phyloP scores from a whole-genome alignment of 768 basidiomycete species.

The Mycena maculata region DNA sequence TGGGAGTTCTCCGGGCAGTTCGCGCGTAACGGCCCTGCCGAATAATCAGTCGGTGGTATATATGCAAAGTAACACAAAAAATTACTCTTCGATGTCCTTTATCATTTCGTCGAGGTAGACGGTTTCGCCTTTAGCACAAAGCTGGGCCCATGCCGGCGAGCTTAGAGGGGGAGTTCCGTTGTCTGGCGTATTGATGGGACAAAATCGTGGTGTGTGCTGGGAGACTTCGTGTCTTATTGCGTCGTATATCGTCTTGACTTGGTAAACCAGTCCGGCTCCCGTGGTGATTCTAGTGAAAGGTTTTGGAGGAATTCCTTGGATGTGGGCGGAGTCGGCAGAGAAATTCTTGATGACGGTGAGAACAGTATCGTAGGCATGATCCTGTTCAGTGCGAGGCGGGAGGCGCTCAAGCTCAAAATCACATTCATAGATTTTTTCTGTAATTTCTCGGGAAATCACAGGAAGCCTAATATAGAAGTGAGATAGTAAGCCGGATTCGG shows the following conservation, averaged over 20 bases:
- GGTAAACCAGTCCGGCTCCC: conserved; percentile 13
- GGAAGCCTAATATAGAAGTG: conserved; percentile 12
- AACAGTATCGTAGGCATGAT: conserved; percentile 8
- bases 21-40: conserved; percentile 7
- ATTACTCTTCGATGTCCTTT: conserved; percentile 9
- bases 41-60: not conserved
- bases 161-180: not conserved
- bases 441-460: conserved; percentile 13
- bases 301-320: conserved; percentile 19
- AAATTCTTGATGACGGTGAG: conserved; percentile 5
- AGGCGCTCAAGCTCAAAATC: conserved; percentile 2
- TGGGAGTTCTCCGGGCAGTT: conserved; percentile 22
- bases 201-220: conserved; percentile 14
- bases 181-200: conserved; percentile 1
- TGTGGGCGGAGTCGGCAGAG: conserved; percentile 1
- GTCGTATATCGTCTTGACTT: conserved; percentile 20
- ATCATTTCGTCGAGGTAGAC: conserved; percentile 20
- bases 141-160: conserved; percentile 19
- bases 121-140: conserved; percentile 19
- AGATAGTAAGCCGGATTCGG: not conserved
- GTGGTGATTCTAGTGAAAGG: conserved; percentile 19
- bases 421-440: not conserved
- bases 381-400: not conserved
- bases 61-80: not conserved
- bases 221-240: conserved; percentile 11